Base-by-base conservation (phyloP, 2,329 filamentous ascomycete genomes). In the Dactylellina drechsleri region DNA sequence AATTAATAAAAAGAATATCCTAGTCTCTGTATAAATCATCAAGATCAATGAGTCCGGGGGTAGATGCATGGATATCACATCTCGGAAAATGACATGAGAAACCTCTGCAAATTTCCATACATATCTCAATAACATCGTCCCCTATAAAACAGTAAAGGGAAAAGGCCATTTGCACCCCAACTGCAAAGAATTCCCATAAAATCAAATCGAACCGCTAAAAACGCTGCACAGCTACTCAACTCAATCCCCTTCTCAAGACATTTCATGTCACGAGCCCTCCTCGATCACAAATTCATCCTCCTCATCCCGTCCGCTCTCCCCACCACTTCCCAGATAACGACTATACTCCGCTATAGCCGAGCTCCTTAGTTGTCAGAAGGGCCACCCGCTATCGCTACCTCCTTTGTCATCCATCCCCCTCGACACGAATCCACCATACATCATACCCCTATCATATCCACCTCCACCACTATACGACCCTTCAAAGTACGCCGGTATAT, bases 291-390 rank as follows among this genome's bases (percentile, higher is more conserved):
- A 74, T 47, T 74, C 70, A 47, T 74, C 70, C 28, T 74, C 70
- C 31, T 74, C 70, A 18, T 74, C 70, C 20, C 52, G 4, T 15
- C 41, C 57, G 4, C 62, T 52, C 18, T 57, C 68, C 8, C 53
- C 59, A 2, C 66, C 57, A 40, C 70, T 74, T 2, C 70, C 70
- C 12, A 74, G 50, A 15, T 74, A 74, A 8, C 70, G 70, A 31
- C 70, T 74, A 64, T 74, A 74, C 62, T 74, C 70, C 56, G 70
- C 70, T 18, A 74, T 74, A 74, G 70, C 70, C 62, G 70, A 74
- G n/a, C 60, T 66, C 70, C 70, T 74, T 74, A 74, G 62, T 74
- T 74, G 70, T 74, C 70, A 74, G 70, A 74, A 74, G 18, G 70
- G 70, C 70, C 70, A 74, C 23, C 70, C 70, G 40, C 70, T 74